Conservation (phyloP, 345 rosid species). For the Iberis pinnata region DNA sequence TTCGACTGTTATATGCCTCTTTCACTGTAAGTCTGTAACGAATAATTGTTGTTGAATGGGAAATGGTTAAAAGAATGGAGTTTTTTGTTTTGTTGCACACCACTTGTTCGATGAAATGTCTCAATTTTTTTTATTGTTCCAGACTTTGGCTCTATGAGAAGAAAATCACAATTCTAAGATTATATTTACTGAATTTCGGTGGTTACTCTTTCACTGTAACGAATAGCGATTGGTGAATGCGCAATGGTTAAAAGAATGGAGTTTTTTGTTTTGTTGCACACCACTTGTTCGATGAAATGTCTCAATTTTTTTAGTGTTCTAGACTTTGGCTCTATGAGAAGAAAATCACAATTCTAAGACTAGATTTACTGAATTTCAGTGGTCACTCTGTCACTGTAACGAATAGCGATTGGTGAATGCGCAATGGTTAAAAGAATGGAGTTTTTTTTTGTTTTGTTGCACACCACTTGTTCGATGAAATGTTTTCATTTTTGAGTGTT, state of each 20-base stretch:
- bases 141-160: neutral
- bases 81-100: constrained; percentile 14
- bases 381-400: neutral
- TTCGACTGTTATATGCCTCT: neutral
- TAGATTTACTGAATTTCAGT: too few species aligned
- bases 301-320: neutral
- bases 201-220: neutral
- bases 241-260: neutral
- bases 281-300: constrained; percentile 30
- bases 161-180: too few species aligned
- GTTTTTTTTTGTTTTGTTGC: constrained; percentile 4
- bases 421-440: neutral
- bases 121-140: neutral
- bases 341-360: too few species aligned
- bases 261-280: constrained; percentile 9
- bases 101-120: constrained; percentile 27
- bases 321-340: neutral
- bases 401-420: too few species aligned
- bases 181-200: too few species aligned
- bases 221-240: too few species aligned
- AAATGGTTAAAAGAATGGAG: neutral
- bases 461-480: constrained; percentile 29
- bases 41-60: too few species aligned
- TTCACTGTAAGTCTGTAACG: neutral
- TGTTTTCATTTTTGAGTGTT: too few species aligned